Conservation (phyloP, 129 eudicot genomes). For the Kitagawia praeruptora region DNA sequence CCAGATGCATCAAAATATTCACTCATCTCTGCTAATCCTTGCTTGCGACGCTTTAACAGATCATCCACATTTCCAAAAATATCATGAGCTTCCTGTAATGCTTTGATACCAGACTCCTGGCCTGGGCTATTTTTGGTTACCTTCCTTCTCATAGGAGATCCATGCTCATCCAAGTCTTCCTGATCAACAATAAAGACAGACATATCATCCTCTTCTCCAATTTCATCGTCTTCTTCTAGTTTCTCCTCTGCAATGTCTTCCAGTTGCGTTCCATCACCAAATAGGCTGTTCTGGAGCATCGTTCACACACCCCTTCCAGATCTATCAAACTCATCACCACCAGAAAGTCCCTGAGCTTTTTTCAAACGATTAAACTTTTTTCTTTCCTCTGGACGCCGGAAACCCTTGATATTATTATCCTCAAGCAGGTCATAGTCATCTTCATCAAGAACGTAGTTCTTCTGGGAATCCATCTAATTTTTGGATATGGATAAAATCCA, state of each 20-base stretch:
- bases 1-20: conserved; percentile 31
- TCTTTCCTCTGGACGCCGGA: conserved; percentile 53
- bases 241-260: conserved; percentile 89
- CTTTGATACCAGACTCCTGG: conserved; percentile 65
- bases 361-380: conserved; percentile 84
- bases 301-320: conserved; percentile 50
- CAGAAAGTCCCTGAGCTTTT: conserved; percentile 76
- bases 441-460: conserved; percentile 71
- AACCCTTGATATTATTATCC: conserved; percentile 63
- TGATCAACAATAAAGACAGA: conserved; percentile 96
- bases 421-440: conserved; percentile 93
- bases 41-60: conserved; percentile 48
- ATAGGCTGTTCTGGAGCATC: conserved; percentile 58
- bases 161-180: conserved; percentile 77
- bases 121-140: conserved; percentile 48
- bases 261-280: conserved; percentile 63
- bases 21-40: conserved; percentile 29
- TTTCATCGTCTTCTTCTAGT: conserved; percentile 54
- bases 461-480: conserved; percentile 84
- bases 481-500: conserved; percentile 76
- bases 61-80: conserved; percentile 97
- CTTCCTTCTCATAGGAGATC: conserved; percentile 60
- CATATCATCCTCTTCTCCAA: conserved; percentile 85
- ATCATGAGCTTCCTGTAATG: conserved; percentile 81
- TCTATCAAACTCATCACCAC: conserved; percentile 54